Evolutionary conservation across 202 grass and related monocot genomes (phyloP).

Genomic region (Panicum hallii): DNA sequence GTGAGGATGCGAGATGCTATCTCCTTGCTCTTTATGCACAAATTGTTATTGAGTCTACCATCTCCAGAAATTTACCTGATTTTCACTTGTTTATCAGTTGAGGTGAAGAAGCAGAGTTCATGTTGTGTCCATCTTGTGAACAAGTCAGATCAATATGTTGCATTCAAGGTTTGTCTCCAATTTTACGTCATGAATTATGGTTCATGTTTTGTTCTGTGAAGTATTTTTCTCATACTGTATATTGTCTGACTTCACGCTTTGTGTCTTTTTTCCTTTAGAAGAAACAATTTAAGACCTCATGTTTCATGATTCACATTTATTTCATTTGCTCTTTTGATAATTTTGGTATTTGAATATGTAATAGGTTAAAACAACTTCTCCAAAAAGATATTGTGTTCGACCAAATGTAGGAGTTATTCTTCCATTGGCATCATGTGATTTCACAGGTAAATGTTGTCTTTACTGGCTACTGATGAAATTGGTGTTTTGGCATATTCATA

Average conservation of each 20-base stretch:
- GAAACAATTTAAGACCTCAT: not conserved
- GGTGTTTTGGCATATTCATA: constrained; percentile 14
- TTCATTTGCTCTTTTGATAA: not conserved
- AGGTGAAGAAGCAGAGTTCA: constrained; percentile 83
- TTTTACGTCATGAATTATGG: constrained; percentile 2
- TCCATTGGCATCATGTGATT: constrained; percentile 71
- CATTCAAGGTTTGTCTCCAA: constrained; percentile 79
- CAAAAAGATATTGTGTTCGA: constrained; percentile 81
- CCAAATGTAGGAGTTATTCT: constrained; percentile 84
- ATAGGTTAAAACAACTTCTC: constrained; percentile 91
- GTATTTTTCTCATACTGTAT: constrained; percentile 9
- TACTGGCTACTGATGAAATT: constrained; percentile 35
- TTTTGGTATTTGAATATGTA: not conserved
- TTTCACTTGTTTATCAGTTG: constrained; percentile 62
- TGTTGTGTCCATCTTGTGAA: constrained; percentile 74
- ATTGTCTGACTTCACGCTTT: not conserved
- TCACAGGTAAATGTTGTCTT: constrained; percentile 60
- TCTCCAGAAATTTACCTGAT: constrained; percentile 22
- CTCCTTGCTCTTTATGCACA: not conserved
- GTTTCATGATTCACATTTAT: constrained; percentile 1
- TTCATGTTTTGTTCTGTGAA: not conserved
- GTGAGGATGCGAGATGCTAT: not conserved
- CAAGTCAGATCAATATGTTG: constrained; percentile 74
- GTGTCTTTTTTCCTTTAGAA: constrained; percentile 2
- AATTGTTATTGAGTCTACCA: not conserved